These are phyloP conservation scores for Candida sojae DNA, from an alignment of 1,139 yeast species.

Conservation along the genomic window DNA sequence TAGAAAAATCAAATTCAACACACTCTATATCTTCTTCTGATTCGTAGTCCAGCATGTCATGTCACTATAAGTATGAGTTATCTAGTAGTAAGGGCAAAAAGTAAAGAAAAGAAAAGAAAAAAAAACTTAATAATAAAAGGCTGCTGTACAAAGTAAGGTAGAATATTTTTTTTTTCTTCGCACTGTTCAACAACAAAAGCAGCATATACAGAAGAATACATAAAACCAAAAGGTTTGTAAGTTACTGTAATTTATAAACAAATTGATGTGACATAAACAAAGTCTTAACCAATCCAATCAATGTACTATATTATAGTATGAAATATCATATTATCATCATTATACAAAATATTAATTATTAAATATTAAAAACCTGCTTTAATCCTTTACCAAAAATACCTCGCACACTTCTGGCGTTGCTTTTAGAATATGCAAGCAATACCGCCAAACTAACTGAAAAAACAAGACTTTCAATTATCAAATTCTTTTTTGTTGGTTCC, in stretches of 20 bases:
- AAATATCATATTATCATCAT: too few species aligned
- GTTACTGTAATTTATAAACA: too few species aligned
- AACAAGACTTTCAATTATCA: slow-evolving; percentile 28
- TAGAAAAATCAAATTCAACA: slow-evolving; percentile 29
- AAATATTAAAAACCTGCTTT: slow-evolving; percentile 20
- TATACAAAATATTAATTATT: slow-evolving; percentile 11
- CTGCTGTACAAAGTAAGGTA: too few species aligned
- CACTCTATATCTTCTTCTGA: slow-evolving; percentile 21
- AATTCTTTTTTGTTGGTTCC: slow-evolving; percentile 26
- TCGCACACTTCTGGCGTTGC: slow-evolving; percentile 29
- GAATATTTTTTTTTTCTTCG: too few species aligned
- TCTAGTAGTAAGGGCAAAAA: not conserved
- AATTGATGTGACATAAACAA: too few species aligned
- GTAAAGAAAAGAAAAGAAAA: not conserved
- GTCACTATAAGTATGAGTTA: slow-evolving; percentile 9
- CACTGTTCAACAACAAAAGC: too few species aligned
- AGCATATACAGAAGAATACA: too few species aligned
- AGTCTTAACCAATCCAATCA: too few species aligned
- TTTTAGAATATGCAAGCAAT: slow-evolving; percentile 33
- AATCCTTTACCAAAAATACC: slow-evolving; percentile 39
- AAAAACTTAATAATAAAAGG: not conserved
- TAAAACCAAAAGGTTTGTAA: too few species aligned
- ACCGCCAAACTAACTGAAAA: slow-evolving; percentile 37
- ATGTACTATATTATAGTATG: too few species aligned
- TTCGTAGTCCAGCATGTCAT: slow-evolving; percentile 28